Evolutionary conservation across 2,329 filamentous ascomycete species (phyloP).

Genomic region (Geoglossum cookeanum): DNA sequence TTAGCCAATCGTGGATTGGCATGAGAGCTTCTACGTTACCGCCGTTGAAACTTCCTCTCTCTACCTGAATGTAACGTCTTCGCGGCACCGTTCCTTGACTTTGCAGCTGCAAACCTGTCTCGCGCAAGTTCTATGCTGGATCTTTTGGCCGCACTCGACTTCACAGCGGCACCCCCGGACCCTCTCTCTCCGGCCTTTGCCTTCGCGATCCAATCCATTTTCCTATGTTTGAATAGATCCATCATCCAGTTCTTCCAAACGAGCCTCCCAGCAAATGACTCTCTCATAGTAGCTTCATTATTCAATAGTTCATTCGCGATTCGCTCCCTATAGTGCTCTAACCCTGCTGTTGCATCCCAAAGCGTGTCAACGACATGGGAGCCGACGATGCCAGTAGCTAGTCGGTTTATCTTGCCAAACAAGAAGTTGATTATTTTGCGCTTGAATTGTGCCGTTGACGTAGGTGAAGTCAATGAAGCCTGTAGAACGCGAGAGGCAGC

Average conservation of each 20-base stretch:
- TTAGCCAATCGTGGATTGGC: not conserved
- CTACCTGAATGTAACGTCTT: not conserved
- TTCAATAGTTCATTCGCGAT: conserved; percentile 43
- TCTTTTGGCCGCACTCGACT: conserved; percentile 17
- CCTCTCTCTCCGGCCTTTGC: conserved; percentile 24
- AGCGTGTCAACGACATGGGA: conserved; percentile 50
- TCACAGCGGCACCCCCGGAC: not conserved
- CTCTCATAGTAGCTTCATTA: conserved; percentile 40
- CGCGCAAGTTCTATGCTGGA: conserved; percentile 37
- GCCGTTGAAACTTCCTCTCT: not conserved
- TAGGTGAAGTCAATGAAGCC: conserved; percentile 36
- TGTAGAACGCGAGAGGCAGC: conserved; percentile 43
- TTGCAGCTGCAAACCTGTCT: conserved; percentile 32
- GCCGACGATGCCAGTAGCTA: conserved; percentile 41
- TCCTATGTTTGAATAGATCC: conserved; percentile 46
- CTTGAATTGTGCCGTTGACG: conserved; percentile 35
- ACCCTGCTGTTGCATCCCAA: conserved; percentile 41
- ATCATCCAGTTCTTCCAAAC: conserved; percentile 60
- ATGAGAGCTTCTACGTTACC: not conserved
- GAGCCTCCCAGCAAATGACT: conserved; percentile 43
- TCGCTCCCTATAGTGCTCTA: conserved; percentile 48
- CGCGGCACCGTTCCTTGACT: conserved; percentile 14
- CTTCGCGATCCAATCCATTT: conserved; percentile 43
- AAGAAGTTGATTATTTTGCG: conserved; percentile 45
- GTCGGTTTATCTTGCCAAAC: conserved; percentile 37